phyloP scores from a whole-genome alignment of 164 flowering plant genomes.

The Hamamelis virginiana region DNA sequence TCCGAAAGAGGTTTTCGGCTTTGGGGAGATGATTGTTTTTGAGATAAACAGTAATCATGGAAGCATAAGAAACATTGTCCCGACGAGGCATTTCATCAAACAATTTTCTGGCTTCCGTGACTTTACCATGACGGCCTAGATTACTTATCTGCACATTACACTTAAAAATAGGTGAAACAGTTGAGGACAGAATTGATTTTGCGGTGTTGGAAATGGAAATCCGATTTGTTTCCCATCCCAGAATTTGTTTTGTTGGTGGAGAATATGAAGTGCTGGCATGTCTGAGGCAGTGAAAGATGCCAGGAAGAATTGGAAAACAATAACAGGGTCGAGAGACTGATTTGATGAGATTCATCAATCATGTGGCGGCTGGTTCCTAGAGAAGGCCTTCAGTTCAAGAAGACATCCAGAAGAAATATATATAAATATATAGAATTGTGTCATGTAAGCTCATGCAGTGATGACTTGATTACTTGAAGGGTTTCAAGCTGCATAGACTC shows the following conservation, averaged over 20 bases:
- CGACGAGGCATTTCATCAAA: constrained; percentile 50
- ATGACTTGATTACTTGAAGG: no score
- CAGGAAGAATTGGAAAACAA: neutral
- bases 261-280: neutral
- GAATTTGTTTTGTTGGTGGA: neutral
- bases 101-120: constrained; percentile 37
- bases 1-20: constrained; percentile 39
- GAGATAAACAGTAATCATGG: constrained; percentile 47
- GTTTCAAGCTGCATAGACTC: no score
- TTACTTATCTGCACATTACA: constrained; percentile 21
- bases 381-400: no score
- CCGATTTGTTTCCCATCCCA: neutral
- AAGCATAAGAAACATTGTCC: constrained; percentile 46
- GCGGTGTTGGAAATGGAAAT: neutral
- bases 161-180: neutral
- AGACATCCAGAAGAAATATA: no score
- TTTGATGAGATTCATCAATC: no score
- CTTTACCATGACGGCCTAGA: constrained; percentile 33
- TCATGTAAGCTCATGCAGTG: no score
- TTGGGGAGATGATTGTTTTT: constrained; percentile 33
- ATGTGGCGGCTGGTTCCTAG: no score
- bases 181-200: neutral
- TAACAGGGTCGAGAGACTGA: neutral
- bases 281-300: neutral
- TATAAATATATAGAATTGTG: no score